Conservation (phyloP, 495 filamentous ascomycete genomes). For the Choiromyces venosus region DNA sequence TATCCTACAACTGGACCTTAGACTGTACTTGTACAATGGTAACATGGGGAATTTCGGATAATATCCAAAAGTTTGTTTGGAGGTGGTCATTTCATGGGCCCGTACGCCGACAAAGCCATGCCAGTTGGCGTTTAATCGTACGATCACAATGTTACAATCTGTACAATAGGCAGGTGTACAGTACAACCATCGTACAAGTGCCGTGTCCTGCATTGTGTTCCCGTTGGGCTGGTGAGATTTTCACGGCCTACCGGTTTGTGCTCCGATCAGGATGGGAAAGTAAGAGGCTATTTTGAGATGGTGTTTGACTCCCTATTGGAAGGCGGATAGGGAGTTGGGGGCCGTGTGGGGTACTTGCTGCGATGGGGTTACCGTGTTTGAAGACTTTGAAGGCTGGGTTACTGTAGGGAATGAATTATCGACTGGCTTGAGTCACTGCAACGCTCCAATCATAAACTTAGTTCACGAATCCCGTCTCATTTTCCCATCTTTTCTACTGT, state of each 20-base stretch:
- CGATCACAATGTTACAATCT: background rate
- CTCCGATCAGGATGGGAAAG: background rate
- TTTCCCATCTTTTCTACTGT: too few relatives aligned
- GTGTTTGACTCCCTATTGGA: too few relatives aligned
- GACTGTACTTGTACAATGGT: background rate
- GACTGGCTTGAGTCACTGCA: too few relatives aligned
- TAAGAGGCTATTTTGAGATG: too few relatives aligned
- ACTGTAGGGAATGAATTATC: too few relatives aligned
- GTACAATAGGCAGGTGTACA: background rate
- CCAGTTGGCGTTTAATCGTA: background rate
- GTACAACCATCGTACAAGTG: background rate
- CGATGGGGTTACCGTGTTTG: conserved; percentile 1
- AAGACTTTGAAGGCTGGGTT: conserved; percentile 10
- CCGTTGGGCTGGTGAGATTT: too few relatives aligned
- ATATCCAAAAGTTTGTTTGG: background rate
- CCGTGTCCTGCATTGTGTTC: too few relatives aligned
- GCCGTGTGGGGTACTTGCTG: conserved; percentile 1
- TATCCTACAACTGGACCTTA: background rate
- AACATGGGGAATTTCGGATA: background rate
- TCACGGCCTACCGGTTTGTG: too few relatives aligned
- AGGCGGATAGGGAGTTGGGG: background rate
- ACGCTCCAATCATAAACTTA: too few relatives aligned
- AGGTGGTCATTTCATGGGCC: background rate
- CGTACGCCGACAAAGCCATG: background rate
- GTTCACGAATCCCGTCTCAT: too few relatives aligned